phyloP scores from a whole-genome alignment of 2,329 filamentous ascomycete genomes.

The Aspergillus sp. region DNA sequence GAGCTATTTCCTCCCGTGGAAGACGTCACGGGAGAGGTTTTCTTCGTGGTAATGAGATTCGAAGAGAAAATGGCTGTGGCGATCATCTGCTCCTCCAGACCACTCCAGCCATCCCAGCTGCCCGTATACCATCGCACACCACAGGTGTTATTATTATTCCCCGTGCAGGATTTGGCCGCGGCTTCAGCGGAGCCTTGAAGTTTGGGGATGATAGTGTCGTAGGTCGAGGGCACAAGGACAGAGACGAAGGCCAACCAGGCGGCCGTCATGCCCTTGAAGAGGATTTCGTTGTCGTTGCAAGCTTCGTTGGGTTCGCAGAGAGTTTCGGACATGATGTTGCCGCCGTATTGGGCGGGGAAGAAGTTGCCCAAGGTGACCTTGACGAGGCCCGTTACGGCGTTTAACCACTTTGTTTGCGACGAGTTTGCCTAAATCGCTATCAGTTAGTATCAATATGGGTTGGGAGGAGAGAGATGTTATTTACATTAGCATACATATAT shows the following conservation, averaged over 20 bases:
- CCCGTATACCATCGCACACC: slow-evolving; percentile 35
- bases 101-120: slow-evolving; percentile 30
- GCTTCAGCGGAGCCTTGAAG: slow-evolving; percentile 52
- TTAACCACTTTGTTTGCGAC: slow-evolving; percentile 47
- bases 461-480: slow-evolving; percentile 6
- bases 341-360: slow-evolving; percentile 40
- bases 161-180: slow-evolving; percentile 57
- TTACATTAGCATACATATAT: slow-evolving; percentile 48
- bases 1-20: slow-evolving; percentile 52
- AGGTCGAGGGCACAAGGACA: slow-evolving; percentile 54
- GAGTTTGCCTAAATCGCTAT: slow-evolving; percentile 20
- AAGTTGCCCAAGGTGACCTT: slow-evolving; percentile 42
- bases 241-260: slow-evolving; percentile 58
- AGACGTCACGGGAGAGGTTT: slow-evolving; percentile 35
- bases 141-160: slow-evolving; percentile 48
- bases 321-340: slow-evolving; percentile 56
- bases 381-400: slow-evolving; percentile 50
- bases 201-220: slow-evolving; percentile 48
- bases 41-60: slow-evolving; percentile 14
- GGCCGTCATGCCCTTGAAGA: slow-evolving; percentile 64
- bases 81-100: slow-evolving; percentile 36
- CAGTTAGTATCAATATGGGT: slow-evolving; percentile 5
- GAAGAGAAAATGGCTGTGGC: slow-evolving; percentile 31
- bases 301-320: slow-evolving; percentile 54
- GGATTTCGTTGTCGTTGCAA: slow-evolving; percentile 65